Conservation (phyloP, 768 basidiomycete genomes). For the Phylloporus sp. region DNA sequence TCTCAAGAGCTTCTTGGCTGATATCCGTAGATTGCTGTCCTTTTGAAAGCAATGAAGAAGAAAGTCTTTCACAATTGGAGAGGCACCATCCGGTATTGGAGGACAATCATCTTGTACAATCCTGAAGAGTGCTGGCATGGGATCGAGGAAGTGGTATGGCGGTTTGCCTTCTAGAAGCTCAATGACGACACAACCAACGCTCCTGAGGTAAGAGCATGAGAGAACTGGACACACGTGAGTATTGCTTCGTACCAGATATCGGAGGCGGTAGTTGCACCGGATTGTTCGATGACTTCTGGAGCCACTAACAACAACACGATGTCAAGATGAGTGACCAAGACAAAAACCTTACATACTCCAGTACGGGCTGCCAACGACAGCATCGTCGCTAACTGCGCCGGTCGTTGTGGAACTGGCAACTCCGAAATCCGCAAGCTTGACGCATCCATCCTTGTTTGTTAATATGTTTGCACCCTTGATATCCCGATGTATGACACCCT, state of each 20-base stretch:
- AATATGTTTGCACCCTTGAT: conserved; percentile 99
- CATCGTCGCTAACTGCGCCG: conserved; percentile 75
- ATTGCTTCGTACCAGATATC: conserved; percentile 78
- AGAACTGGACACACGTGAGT: background rate
- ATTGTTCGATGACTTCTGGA: conserved; percentile 97
- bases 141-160: conserved; percentile 92
- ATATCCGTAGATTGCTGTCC: conserved; percentile 90
- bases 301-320: conserved; percentile 60
- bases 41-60: conserved; percentile 98
- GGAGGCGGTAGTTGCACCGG: conserved; percentile 93
- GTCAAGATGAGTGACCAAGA: conserved; percentile 4
- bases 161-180: conserved; percentile 88
- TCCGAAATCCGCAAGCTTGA: conserved; percentile 99
- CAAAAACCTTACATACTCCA: conserved; percentile 68
- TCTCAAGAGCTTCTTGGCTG: conserved; percentile 85
- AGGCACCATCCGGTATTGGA: conserved; percentile 93
- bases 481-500: conserved; percentile 98
- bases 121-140: conserved; percentile 97
- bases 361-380: conserved; percentile 96
- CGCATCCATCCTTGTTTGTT: conserved; percentile 97
- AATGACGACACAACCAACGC: conserved; percentile 96
- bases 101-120: conserved; percentile 99
- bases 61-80: conserved; percentile 94
- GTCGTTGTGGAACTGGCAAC: conserved; percentile 81
- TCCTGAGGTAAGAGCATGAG: conserved; percentile 38